phyloP scores from a whole-genome alignment of 2,329 filamentous ascomycete genomes.

The Hyphodiscus sp. region DNA sequence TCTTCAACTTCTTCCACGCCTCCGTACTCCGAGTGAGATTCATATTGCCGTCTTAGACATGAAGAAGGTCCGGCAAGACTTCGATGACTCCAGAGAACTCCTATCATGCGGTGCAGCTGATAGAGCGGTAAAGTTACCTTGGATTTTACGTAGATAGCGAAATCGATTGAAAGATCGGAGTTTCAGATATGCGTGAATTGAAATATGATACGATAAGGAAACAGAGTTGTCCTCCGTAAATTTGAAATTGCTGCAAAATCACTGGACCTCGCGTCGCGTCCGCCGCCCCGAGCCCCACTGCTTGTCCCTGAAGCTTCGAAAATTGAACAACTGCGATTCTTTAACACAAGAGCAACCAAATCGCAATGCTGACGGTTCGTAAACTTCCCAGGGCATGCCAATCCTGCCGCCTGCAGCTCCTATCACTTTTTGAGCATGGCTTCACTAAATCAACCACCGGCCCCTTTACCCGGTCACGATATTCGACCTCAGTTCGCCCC shows the following conservation, averaged over 20 bases:
- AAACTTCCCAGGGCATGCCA: not conserved
- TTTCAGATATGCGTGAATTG: too few relatives aligned
- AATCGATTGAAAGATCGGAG: too few relatives aligned
- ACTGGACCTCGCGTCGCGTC: not conserved
- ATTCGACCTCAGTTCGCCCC: not conserved
- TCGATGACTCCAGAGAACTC: not conserved
- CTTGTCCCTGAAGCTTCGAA: not conserved
- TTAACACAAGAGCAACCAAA: not conserved
- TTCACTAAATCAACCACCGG: not conserved
- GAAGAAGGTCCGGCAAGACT: not conserved
- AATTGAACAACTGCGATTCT: not conserved
- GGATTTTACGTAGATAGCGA: too few relatives aligned
- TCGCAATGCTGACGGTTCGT: not conserved
- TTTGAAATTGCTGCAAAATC: not conserved
- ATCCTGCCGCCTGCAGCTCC: not conserved
- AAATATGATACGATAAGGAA: not conserved
- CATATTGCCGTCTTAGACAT: not conserved
- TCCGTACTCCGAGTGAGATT: not conserved
- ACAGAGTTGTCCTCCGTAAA: not conserved
- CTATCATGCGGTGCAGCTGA: not conserved
- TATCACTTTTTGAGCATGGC: not conserved
- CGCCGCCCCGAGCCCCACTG: too few relatives aligned
- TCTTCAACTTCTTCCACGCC: not conserved
- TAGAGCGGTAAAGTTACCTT: not conserved
- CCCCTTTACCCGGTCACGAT: not conserved